Evolutionary conservation across 306 rosid genomes (phyloP), one percentile per base, ranked within the genome.

Genomic region (Styphnolobium japonicum): DNA sequence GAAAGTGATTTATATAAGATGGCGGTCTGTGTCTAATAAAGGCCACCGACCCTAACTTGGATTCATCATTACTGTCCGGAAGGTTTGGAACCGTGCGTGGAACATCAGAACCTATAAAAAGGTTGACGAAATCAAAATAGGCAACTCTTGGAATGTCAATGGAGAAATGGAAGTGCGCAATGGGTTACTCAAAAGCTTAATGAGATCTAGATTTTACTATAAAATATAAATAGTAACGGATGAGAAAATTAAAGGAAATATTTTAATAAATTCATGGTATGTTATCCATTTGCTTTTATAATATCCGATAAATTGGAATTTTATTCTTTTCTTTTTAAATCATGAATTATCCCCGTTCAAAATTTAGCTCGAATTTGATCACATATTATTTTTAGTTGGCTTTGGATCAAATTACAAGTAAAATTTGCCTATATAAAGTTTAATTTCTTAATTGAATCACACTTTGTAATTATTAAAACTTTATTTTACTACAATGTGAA

Each of bases 61-160:
- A 56, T 43, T 81, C 76, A 58, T 81, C 37, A 56, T 81, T 74
- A n/a, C 31, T 81, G 80, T 81, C 80, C 22, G 43, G 34, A 46
- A 74, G 63, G 61, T 74, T 81, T 25, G 71, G n/a, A 45, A 57
- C 70, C 70, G 2, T 36, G 62, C 70, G 2, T 36, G 62, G 34
- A 55, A 55, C 55, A 22, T 37, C 37, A 3, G 16, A 37, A 12
- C 15, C 36, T 10, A 8, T 4, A 3, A 21, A 60, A 52, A 52
- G 60, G 43, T 45, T 80, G 63, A 78, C 43, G 2, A 79, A 49
- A 12, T 40, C 22, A 52, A 58, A 10, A 3, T 19, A 49, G 18
- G 11, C 34, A 15, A 10, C 57, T 40, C 31, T 21, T 25, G 7
- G 0, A 19, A 23, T 18, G 58, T 1, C n/a, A 45, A 43, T 36